phyloP scores from a whole-genome alignment of 2,329 filamentous ascomycete genomes.

The Monosporascus sp. region DNA sequence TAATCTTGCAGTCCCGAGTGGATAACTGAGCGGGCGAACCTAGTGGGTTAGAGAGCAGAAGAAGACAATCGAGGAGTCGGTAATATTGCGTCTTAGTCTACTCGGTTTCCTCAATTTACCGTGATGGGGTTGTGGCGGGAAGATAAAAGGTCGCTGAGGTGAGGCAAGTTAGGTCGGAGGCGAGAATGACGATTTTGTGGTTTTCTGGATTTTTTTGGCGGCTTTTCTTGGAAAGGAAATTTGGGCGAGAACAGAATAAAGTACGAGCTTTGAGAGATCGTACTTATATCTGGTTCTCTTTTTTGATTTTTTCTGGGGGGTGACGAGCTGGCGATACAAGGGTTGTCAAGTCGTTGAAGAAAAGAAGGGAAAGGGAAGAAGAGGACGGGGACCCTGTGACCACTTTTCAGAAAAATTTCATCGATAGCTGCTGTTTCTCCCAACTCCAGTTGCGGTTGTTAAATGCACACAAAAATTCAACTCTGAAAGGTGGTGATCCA shows the following conservation, averaged over 20 bases:
- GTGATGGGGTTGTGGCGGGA: background rate
- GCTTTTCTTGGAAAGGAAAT: constrained; percentile 42
- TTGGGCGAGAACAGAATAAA: constrained; percentile 56
- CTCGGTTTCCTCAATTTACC: background rate
- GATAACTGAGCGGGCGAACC: background rate
- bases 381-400: constrained; percentile 10
- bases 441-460: background rate
- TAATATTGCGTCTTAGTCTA: background rate
- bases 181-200: constrained; percentile 34
- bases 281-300: constrained; percentile 46
- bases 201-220: constrained; percentile 59
- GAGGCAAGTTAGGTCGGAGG: constrained; percentile 7
- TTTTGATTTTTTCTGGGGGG: constrained; percentile 42
- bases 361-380: constrained; percentile 33
- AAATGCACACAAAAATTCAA: constrained; percentile 5
- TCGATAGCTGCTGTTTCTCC: background rate
- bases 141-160: constrained; percentile 1
- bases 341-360: constrained; percentile 41
- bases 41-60: background rate
- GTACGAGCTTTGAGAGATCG: constrained; percentile 44
- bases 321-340: constrained; percentile 41
- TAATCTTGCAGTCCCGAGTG: background rate
- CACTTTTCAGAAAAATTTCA: constrained; percentile 14
- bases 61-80: background rate
- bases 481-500: background rate